Evolutionary conservation across 768 basidiomycete genomes (phyloP).

Genomic region (Lactifluus piperatus): DNA sequence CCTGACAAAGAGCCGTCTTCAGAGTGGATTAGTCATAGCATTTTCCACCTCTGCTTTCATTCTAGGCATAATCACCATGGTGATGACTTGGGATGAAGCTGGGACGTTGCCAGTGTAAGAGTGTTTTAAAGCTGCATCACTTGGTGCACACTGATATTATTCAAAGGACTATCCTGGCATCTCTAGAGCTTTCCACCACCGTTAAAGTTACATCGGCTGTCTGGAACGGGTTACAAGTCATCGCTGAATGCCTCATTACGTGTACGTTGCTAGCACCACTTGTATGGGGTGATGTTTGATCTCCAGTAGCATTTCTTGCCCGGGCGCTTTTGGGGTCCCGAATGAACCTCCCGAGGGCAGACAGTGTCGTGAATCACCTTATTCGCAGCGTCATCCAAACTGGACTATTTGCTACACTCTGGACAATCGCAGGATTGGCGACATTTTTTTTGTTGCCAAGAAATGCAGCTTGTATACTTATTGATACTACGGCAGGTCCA

Average conservation of each 20-base stretch:
- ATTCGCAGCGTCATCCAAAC: too few relatives aligned
- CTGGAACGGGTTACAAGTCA: neutral
- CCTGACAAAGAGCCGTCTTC: neutral
- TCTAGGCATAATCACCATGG: neutral
- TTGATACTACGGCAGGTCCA: too few relatives aligned
- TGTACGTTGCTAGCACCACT: neutral
- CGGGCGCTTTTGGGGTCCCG: neutral
- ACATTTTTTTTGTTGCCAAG: too few relatives aligned
- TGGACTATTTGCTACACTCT: too few relatives aligned
- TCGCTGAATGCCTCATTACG: too few relatives aligned
- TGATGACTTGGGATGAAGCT: neutral
- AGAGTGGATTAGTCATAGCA: neutral
- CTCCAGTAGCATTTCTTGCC: neutral
- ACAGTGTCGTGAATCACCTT: too few relatives aligned
- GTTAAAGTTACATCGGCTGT: neutral
- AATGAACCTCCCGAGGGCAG: too few relatives aligned
- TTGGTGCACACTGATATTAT: neutral
- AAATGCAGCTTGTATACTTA: too few relatives aligned
- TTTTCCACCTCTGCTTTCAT: neutral
- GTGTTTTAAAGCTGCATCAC: neutral
- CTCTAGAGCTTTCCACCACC: neutral
- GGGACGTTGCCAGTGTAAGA: neutral
- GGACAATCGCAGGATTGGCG: too few relatives aligned
- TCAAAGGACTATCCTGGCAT: neutral
- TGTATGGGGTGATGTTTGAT: neutral